Conservation (phyloP, 208 protist species). For the Herpetomonas samuelpessoai region DNA sequence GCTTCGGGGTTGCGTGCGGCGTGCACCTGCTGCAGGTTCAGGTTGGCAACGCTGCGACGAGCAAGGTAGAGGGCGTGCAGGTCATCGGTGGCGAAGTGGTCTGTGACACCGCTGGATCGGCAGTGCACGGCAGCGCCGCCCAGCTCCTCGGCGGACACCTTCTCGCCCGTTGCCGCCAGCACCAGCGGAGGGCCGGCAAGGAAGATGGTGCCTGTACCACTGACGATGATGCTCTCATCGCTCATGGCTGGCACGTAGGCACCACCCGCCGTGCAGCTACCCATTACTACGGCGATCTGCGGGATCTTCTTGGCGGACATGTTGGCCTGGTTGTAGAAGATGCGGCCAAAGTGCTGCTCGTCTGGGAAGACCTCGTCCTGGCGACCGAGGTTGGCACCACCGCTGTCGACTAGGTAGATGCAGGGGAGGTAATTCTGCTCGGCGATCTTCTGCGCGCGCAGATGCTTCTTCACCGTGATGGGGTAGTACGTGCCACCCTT, state of each 20-base stretch:
- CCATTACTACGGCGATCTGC: slow-evolving; percentile 97
- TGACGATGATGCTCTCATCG: slow-evolving; percentile 94
- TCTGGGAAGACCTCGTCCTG: slow-evolving; percentile 96
- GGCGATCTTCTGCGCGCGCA: slow-evolving; percentile 96
- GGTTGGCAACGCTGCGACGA: slow-evolving; percentile 84
- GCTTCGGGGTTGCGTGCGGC: slow-evolving; percentile 16
- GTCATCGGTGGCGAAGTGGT: slow-evolving; percentile 93
- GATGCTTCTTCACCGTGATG: slow-evolving; percentile 98
- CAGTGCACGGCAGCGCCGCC: slow-evolving; percentile 95
- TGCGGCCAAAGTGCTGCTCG: slow-evolving; percentile 96
- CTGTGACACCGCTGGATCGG: slow-evolving; percentile 86
- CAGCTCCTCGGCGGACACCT: slow-evolving; percentile 93
- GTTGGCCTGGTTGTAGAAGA: slow-evolving; percentile 97
- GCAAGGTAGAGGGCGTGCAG: slow-evolving; percentile 86
- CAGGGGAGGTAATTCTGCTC: slow-evolving; percentile 95
- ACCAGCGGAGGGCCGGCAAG: slow-evolving; percentile 95
- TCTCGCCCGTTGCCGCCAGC: slow-evolving; percentile 91
- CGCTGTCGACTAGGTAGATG: slow-evolving; percentile 97
- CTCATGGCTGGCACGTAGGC: slow-evolving; percentile 96
- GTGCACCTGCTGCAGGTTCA: slow-evolving; percentile 59
- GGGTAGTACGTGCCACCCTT: slow-evolving; percentile 98
- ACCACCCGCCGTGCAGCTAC: slow-evolving; percentile 96
- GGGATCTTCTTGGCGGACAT: slow-evolving; percentile 94
- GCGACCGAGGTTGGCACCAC: slow-evolving; percentile 92
- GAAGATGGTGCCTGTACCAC: slow-evolving; percentile 94